phyloP scores from a whole-genome alignment of 1,139 yeast genomes.

The Pichia inconspicua region DNA sequence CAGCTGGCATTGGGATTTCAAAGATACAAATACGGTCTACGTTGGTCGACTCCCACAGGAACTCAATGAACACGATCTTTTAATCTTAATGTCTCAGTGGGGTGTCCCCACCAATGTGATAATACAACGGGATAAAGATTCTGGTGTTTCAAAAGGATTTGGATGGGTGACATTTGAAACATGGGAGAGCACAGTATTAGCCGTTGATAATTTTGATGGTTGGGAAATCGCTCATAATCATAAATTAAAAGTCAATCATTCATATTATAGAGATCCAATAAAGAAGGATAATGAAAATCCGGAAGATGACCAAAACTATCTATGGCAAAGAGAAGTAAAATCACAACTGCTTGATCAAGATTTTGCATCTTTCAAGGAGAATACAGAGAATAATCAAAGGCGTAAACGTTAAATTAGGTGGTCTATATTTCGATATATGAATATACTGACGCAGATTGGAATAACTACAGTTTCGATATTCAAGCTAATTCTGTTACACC shows the following conservation, averaged over 20 bases:
- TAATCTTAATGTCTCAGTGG: slow-evolving; percentile 78
- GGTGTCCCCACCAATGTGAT: slow-evolving; percentile 81
- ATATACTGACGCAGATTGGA: background rate
- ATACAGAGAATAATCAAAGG: background rate
- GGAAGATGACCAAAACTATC: background rate
- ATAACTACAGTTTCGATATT: background rate
- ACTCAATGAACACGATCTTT: slow-evolving; percentile 65
- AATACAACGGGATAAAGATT: slow-evolving; percentile 57
- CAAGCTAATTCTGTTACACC: background rate
- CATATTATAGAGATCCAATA: slow-evolving; percentile 4
- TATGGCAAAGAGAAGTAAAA: slow-evolving; percentile 8
- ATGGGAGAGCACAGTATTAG: slow-evolving; percentile 71
- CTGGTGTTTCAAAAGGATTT: slow-evolving; percentile 69
- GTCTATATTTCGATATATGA: background rate
- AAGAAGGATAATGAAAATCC: background rate
- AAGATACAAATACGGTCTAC: slow-evolving; percentile 56
- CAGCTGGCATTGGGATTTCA: slow-evolving; percentile 77
- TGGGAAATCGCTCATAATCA: slow-evolving; percentile 5
- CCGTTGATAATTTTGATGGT: slow-evolving; percentile 86
- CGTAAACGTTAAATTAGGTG: background rate
- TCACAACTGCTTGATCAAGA: slow-evolving; percentile 6
- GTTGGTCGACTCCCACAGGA: slow-evolving; percentile 67
- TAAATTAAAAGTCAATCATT: slow-evolving; percentile 6
- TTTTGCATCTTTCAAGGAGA: background rate
- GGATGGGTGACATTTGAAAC: slow-evolving; percentile 80